Evolutionary conservation across 1,284 basidiomycete genomes (phyloP).

Genomic region (Rhodotorula sp.): DNA sequence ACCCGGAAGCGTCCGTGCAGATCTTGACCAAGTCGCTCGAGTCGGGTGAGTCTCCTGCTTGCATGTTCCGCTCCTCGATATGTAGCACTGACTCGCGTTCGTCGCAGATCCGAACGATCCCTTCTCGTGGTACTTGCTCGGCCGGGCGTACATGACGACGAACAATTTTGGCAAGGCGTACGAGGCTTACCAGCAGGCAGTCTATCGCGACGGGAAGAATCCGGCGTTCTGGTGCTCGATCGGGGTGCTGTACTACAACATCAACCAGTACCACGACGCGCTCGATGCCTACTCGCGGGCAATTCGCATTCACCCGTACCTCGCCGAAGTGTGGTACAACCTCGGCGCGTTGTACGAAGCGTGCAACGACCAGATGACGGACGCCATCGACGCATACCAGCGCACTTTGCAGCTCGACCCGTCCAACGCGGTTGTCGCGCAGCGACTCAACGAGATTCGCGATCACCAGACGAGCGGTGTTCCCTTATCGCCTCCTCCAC

Average conservation of each 20-base stretch:
- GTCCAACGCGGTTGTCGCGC: constrained; percentile 70
- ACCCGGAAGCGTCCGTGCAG: constrained; percentile 88
- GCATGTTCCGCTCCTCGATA: too few relatives aligned
- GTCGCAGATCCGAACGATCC: constrained; percentile 81
- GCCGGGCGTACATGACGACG: constrained; percentile 97
- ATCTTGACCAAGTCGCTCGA: constrained; percentile 93
- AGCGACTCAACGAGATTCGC: constrained; percentile 57
- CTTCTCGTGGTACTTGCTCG: constrained; percentile 97
- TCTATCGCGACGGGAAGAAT: constrained; percentile 96
- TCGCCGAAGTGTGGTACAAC: constrained; percentile 99
- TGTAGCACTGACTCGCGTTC: neutral
- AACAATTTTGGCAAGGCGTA: constrained; percentile 99
- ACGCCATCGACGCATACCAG: constrained; percentile 97
- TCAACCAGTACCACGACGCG: constrained; percentile 97
- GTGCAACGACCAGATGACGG: constrained; percentile 98
- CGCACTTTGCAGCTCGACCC: constrained; percentile 88
- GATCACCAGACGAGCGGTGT: constrained; percentile 40
- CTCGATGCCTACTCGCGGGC: constrained; percentile 97
- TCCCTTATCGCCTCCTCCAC: constrained; percentile 38
- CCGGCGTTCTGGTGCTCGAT: constrained; percentile 99
- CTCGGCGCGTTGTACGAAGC: constrained; percentile 94
- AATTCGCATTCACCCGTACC: constrained; percentile 97
- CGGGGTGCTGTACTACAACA: constrained; percentile 98
- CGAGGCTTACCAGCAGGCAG: constrained; percentile 98
- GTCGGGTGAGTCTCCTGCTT: constrained; percentile 63